Percentiles rank a stretch among this genome's conserved stretches.
Evolutionary conservation across 306 rosid genomes (phyloP).

Genomic region (Psophocarpus tetragonolobus): DNA sequence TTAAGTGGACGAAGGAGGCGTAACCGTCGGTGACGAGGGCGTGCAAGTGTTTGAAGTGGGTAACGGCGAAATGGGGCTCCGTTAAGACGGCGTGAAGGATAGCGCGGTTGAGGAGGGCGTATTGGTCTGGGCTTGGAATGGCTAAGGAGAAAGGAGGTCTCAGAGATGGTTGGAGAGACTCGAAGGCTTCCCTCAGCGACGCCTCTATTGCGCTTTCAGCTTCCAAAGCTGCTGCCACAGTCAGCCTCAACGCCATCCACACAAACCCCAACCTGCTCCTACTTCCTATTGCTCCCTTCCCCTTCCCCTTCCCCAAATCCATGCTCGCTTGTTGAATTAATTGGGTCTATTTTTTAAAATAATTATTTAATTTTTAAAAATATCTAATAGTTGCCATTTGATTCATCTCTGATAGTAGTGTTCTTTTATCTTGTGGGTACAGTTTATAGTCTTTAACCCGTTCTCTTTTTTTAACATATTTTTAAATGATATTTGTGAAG

Average conservation of each 20-base stretch:
- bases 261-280: too few relatives aligned
- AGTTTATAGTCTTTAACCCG: too few relatives aligned
- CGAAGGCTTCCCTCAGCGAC: conserved; percentile 57
- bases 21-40: conserved; percentile 75
- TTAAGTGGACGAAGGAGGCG: conserved; percentile 42
- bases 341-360: too few relatives aligned
- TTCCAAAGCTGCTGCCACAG: conserved; percentile 41
- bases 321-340: too few relatives aligned
- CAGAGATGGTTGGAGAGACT: conserved; percentile 51
- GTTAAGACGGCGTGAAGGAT: conserved; percentile 62
- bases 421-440: too few relatives aligned
- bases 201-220: conserved; percentile 52
- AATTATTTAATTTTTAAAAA: too few relatives aligned
- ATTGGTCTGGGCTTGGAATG: conserved; percentile 58
- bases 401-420: too few relatives aligned
- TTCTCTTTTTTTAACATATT: too few relatives aligned
- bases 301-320: too few relatives aligned
- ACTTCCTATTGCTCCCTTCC: too few relatives aligned
- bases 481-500: too few relatives aligned
- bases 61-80: conserved; percentile 60
- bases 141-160: conserved; percentile 67
- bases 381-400: too few relatives aligned
- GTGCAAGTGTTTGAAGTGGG: conserved; percentile 79
- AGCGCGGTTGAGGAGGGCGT: conserved; percentile 58
- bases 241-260: conserved; percentile 36